Percentiles rank a stretch among this genome's conserved stretches.
These are phyloP conservation scores for Selaginella moellendorffii DNA, from an alignment of 75 land plant species.

Conservation along the genomic window DNA sequence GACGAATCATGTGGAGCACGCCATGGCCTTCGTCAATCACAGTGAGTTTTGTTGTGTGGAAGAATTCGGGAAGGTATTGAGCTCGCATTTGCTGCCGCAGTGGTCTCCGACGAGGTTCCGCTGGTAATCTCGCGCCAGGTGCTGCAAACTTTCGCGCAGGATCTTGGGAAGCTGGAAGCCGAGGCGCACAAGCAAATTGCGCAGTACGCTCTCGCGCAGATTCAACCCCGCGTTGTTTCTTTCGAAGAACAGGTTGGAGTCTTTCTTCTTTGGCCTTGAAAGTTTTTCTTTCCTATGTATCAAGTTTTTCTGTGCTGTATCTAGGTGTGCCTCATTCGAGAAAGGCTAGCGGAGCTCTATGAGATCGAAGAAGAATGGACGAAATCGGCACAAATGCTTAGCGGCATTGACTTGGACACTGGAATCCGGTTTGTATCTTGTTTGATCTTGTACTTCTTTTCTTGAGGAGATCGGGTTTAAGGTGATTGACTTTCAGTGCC, in stretches of 20 bases:
- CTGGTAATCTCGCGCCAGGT: slow-evolving; percentile 82
- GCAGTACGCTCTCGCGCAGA: slow-evolving; percentile 69
- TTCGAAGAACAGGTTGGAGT: slow-evolving; percentile 99
- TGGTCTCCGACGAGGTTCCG: slow-evolving; percentile 92
- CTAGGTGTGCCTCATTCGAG: slow-evolving; percentile 82
- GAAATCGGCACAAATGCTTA: slow-evolving; percentile 97
- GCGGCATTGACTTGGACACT: slow-evolving; percentile 94
- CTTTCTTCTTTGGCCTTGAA: no score
- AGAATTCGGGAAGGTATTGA: no score
- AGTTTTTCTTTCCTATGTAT: no score
- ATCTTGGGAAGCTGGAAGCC: slow-evolving; percentile 54
- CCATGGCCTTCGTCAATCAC: slow-evolving; percentile 90
- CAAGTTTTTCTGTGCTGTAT: neutral
- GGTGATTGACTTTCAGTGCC: slow-evolving; percentile 39
- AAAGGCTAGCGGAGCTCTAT: slow-evolving; percentile 87
- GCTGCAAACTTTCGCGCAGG: slow-evolving; percentile 79
- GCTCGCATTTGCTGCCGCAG: slow-evolving; percentile 21
- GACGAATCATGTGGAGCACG: slow-evolving; percentile 49
- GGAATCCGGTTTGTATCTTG: slow-evolving; percentile 51
- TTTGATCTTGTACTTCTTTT: slow-evolving; percentile 2
- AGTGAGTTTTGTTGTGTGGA: no score
- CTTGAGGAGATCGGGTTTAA: no score
- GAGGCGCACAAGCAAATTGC: slow-evolving; percentile 86
- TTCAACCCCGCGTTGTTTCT: slow-evolving; percentile 95
- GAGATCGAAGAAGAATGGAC: slow-evolving; percentile 95